Evolutionary conservation across 306 rosid species (phyloP).

Genomic region (Vigna radiata): DNA sequence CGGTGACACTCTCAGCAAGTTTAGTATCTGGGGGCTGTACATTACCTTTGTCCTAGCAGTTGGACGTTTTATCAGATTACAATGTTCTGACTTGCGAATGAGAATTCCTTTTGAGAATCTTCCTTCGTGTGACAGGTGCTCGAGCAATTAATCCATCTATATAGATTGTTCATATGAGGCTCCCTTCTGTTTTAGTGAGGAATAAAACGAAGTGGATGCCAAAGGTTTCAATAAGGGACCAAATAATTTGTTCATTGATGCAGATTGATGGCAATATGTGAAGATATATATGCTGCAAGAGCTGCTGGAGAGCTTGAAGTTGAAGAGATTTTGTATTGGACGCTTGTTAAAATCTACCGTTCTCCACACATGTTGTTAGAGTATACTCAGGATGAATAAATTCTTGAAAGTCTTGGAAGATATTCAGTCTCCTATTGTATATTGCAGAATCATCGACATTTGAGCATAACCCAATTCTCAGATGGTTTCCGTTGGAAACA

Average conservation of each 20-base stretch:
- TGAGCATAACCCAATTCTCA: slow-evolving; percentile 23
- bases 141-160: slow-evolving; percentile 23
- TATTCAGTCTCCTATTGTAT: not conserved
- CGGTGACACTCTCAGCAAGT: slow-evolving; percentile 96
- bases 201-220: slow-evolving; percentile 31
- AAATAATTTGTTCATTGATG: slow-evolving; percentile 34
- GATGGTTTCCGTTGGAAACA: slow-evolving; percentile 23
- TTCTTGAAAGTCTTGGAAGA: slow-evolving; percentile 9
- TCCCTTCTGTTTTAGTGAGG: slow-evolving; percentile 28
- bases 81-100: slow-evolving; percentile 97
- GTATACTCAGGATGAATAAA: slow-evolving; percentile 76
- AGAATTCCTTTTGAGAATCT: slow-evolving; percentile 95
- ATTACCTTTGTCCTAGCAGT: slow-evolving; percentile 96
- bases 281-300: slow-evolving; percentile 92
- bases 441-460: slow-evolving; percentile 10
- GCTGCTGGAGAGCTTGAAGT: slow-evolving; percentile 94
- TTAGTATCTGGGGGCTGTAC: slow-evolving; percentile 99
- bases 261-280: slow-evolving; percentile 91
- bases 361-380: slow-evolving; percentile 95
- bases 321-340: slow-evolving; percentile 91
- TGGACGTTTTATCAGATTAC: slow-evolving; percentile 93
- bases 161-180: slow-evolving; percentile 13
- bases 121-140: slow-evolving; percentile 91
- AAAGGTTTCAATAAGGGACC: slow-evolving; percentile 17
- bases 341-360: slow-evolving; percentile 88